Conservation (phyloP, 352 stramenopile species). For the Phytophthora cactorum region DNA sequence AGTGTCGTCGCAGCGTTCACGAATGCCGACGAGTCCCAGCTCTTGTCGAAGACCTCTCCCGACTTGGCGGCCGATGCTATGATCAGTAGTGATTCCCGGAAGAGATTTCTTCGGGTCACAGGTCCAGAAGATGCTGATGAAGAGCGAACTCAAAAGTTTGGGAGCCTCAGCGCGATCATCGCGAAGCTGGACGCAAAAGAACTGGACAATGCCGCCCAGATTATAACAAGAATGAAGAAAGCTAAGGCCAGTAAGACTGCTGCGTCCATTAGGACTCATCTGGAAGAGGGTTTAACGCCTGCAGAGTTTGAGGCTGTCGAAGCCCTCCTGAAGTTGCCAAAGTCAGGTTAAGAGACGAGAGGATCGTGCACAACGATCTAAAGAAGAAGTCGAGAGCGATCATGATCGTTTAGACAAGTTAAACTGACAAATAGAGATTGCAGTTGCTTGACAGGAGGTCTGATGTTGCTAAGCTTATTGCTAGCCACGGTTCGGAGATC, state of each 20-base stretch:
- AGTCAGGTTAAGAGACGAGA: constrained; percentile 7
- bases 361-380: background rate
- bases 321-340: no score
- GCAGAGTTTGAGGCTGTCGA: no score
- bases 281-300: no score
- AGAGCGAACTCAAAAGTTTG: constrained; percentile 4
- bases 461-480: no score
- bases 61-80: background rate
- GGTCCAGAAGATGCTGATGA: background rate
- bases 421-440: constrained; percentile 7
- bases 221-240: no score
- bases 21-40: constrained; percentile 11
- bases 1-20: constrained; percentile 8
- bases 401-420: constrained; percentile 1
- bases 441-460: background rate
- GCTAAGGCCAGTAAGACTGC: no score
- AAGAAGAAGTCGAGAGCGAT: constrained; percentile 1
- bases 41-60: constrained; percentile 13
- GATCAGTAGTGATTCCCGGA: constrained; percentile 3
- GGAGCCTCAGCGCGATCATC: no score
- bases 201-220: no score
- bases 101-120: constrained; percentile 10
- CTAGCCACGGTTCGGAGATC: no score
- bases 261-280: no score
- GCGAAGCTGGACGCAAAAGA: no score